Base-by-base conservation (phyloP, 768 basidiomycete species). In the Tephrocybe rancida region DNA sequence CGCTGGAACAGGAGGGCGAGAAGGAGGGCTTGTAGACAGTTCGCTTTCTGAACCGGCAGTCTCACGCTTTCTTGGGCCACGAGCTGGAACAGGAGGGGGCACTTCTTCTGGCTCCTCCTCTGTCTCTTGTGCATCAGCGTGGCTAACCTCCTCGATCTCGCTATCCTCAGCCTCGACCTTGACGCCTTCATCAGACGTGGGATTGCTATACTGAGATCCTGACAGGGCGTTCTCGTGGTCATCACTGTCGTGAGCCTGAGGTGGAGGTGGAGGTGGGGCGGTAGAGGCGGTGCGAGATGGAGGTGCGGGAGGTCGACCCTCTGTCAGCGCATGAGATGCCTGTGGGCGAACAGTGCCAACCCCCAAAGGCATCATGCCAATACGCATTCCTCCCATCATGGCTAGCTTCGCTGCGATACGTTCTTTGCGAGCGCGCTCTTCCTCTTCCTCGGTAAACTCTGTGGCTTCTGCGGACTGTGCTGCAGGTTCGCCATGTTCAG, bases 151-250 rank as follows among this genome's bases (percentile, higher is more conserved):
- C 58, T 90, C 88, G 13, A 83, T 72, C 63, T 89, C 87, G 56
- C 86, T 88, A 60, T 89, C 87, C 61, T 88, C 87, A 5, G 78
- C 81, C 53, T 89, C 88, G 22, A 84, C 82, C 32, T 77, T 76
- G 21, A 85, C 84, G 9, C 81, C 81, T 41, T 89, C 87, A 18
- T 85, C 84, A 3, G 82, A 81, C 27, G 70, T 69, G 29, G 67
- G 61, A 25, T 67, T 57, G 61, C 79, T 75, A 56, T 74, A 39
- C 41, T 59, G 61, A 26, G 61, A 62, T 3, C 52, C 44, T 18
- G 57, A 55, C 9, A 62, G 50, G 5, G 73, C 66, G 9, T 73
- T 66, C 37, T 83, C 82, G n/a, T 70, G 74, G 45, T 84, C 81
- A 38, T 76, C 73, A 10, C 52, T 56, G 9, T 57, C 52, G 1